A percentile compares a stretch with the other conserved stretches of the same genome.
Conservation (phyloP, 2,329 filamentous ascomycete genomes). For the Chaetomium sp. region DNA sequence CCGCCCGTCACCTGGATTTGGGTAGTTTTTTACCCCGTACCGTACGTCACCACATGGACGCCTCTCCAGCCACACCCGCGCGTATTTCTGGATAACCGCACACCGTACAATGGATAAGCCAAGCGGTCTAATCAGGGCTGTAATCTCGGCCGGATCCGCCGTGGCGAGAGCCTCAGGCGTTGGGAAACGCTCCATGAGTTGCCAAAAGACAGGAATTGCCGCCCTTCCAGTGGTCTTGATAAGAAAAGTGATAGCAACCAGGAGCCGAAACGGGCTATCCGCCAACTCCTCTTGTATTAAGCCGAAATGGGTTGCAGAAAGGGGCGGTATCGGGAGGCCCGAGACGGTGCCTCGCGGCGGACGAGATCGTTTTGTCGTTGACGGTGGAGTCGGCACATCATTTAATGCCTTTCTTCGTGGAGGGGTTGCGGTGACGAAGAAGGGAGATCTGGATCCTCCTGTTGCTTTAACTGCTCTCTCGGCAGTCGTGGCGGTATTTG, state of each 20-base stretch:
- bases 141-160: slow-evolving; percentile 46
- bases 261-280: slow-evolving; percentile 67
- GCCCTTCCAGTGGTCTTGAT: slow-evolving; percentile 69
- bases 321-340: slow-evolving; percentile 59
- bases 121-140: slow-evolving; percentile 59
- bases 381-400: slow-evolving; percentile 1
- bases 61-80: slow-evolving; percentile 57
- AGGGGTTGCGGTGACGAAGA: slow-evolving; percentile 24
- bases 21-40: slow-evolving; percentile 47
- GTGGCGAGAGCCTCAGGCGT: slow-evolving; percentile 56
- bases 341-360: slow-evolving; percentile 42
- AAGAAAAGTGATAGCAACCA: slow-evolving; percentile 78
- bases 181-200: slow-evolving; percentile 61
- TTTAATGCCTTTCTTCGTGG: not conserved
- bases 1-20: slow-evolving; percentile 23
- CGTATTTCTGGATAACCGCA: slow-evolving; percentile 61
- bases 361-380: slow-evolving; percentile 16
- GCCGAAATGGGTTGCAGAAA: slow-evolving; percentile 60
- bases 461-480: slow-evolving; percentile 11
- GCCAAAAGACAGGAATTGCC: slow-evolving; percentile 69
- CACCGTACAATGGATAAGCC: slow-evolving; percentile 66
- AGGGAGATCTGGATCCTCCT: slow-evolving; percentile 29
- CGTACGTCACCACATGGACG: slow-evolving; percentile 55
- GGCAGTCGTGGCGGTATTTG: not conserved
- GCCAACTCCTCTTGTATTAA: slow-evolving; percentile 78